These are phyloP conservation scores for Microcos paniculata DNA, from an alignment of 345 rosid genomes.

Conservation along the genomic window DNA sequence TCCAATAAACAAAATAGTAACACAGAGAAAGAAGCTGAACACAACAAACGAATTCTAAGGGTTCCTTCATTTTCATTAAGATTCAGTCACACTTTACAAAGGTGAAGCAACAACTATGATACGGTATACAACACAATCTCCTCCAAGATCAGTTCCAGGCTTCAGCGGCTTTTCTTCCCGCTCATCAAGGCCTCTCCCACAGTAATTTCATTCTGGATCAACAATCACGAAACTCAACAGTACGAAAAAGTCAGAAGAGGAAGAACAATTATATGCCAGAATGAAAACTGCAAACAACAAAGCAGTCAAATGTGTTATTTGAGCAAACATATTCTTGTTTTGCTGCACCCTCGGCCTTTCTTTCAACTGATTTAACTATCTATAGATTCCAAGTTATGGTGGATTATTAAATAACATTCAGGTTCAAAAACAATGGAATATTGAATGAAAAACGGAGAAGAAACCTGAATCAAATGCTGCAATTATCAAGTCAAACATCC, in stretches of 20 bases:
- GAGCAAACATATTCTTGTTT: background rate
- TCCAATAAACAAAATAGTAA: too few species aligned
- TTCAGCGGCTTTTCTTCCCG: background rate
- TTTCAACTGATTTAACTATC: background rate
- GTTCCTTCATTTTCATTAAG: background rate
- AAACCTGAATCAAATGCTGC: background rate
- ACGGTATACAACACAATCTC: background rate
- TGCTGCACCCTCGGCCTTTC: background rate
- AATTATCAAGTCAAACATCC: constrained; percentile 2
- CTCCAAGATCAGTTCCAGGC: background rate
- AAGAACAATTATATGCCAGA: background rate
- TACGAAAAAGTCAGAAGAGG: background rate
- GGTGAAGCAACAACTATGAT: background rate
- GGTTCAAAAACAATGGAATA: too few species aligned
- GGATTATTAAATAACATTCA: background rate
- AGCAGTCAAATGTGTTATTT: background rate
- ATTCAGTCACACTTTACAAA: background rate
- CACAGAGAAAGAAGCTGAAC: background rate
- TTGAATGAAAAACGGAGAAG: background rate
- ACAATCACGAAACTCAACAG: background rate
- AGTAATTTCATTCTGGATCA: constrained; percentile 5
- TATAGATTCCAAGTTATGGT: background rate
- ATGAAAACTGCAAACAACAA: background rate
- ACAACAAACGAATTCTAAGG: background rate
- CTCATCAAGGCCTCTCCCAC: background rate